Evolutionary conservation across 371 early-diverging fungal species (phyloP).

Genomic region (Blastocladiella emersonii): DNA sequence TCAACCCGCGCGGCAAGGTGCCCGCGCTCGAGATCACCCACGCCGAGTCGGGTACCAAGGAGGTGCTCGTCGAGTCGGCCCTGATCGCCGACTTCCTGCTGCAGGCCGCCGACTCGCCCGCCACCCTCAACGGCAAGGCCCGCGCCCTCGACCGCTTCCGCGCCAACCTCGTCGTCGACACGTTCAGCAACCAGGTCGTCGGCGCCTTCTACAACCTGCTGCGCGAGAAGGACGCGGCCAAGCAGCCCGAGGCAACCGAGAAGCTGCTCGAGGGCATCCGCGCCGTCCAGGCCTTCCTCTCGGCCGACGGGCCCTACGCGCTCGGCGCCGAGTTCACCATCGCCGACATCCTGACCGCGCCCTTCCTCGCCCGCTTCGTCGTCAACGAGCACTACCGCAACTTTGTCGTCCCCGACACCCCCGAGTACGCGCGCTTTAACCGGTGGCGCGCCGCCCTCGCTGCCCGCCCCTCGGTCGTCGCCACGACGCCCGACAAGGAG

Average conservation of each 20-base stretch:
- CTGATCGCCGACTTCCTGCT: slow-evolving; percentile 29
- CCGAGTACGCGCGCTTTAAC: background rate
- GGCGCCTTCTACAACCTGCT: background rate
- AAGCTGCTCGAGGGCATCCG: slow-evolving; percentile 15
- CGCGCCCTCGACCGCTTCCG: background rate
- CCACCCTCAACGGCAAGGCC: background rate
- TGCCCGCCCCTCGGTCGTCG: background rate
- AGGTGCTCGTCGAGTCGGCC: slow-evolving; percentile 30
- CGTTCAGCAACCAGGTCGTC: background rate
- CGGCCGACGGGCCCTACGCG: slow-evolving; percentile 44
- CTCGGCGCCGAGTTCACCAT: slow-evolving; percentile 36
- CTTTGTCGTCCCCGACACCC: slow-evolving; percentile 13
- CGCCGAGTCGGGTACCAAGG: background rate
- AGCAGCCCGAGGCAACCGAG: slow-evolving; percentile 6
- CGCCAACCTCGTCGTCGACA: background rate
- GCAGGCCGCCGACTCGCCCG: background rate
- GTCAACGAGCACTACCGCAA: slow-evolving; percentile 12
- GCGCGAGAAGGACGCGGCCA: background rate
- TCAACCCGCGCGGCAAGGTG: slow-evolving; percentile 36
- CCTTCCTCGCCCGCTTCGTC: slow-evolving; percentile 27
- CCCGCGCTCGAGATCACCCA: slow-evolving; percentile 28
- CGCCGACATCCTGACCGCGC: slow-evolving; percentile 40
- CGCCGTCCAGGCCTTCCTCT: slow-evolving; percentile 27
- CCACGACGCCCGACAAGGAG: background rate
- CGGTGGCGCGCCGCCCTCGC: background rate